A percentile compares a stretch with the other conserved stretches of the same genome.
phyloP scores from a whole-genome alignment of 2,329 filamentous ascomycete genomes.

The Fonsecaea multimorphosa region DNA sequence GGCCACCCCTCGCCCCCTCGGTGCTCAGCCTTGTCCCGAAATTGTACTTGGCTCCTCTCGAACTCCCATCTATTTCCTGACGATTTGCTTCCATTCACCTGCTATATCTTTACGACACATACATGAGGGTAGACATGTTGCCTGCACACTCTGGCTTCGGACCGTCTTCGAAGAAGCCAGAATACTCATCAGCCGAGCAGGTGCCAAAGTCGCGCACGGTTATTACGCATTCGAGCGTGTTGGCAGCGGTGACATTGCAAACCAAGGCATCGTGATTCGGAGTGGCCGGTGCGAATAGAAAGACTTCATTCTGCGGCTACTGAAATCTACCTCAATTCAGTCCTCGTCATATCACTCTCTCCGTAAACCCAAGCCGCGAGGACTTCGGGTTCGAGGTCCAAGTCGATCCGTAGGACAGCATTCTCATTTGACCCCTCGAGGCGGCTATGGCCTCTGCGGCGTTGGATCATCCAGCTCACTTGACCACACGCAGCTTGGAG shows the following conservation, averaged over 20 bases:
- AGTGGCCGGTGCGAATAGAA: background rate
- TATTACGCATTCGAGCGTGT: background rate
- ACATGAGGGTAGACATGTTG: background rate
- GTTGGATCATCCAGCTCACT: background rate
- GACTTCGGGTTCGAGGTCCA: background rate
- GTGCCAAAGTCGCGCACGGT: background rate
- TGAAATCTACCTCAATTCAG: too few relatives aligned
- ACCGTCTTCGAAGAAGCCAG: background rate
- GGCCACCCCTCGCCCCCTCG: too few relatives aligned
- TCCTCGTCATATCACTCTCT: background rate
- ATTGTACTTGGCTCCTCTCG: too few relatives aligned
- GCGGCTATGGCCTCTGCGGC: background rate
- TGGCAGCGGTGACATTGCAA: background rate
- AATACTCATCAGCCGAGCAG: background rate
- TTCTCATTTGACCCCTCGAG: background rate
- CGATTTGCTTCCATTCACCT: too few relatives aligned
- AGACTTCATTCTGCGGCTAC: background rate
- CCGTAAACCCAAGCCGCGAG: background rate
- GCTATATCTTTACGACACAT: background rate
- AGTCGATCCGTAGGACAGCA: background rate
- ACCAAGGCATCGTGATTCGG: background rate
- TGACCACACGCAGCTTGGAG: background rate
- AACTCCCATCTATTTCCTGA: too few relatives aligned
- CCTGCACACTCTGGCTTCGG: background rate
- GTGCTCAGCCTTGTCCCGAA: too few relatives aligned